A percentile compares a stretch with the other conserved stretches of the same genome.
Evolutionary conservation across 2,329 filamentous ascomycete species (phyloP).

Genomic region (Pyrenophora graminea): DNA sequence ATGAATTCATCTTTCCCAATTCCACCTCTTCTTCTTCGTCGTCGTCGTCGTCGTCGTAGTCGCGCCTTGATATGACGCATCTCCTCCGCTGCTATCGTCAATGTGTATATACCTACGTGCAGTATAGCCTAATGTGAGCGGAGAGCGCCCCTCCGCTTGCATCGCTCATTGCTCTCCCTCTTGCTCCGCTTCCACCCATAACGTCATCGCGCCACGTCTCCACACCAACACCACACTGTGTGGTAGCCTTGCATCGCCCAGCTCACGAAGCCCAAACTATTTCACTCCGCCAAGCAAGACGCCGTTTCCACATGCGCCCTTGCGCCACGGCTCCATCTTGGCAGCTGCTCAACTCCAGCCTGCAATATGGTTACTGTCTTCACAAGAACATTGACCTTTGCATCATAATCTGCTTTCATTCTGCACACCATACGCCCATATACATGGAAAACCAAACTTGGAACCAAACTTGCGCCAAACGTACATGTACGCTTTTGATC

Average conservation of each 20-base stretch:
- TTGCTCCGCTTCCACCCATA: conserved; percentile 2
- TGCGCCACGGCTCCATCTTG: conserved; percentile 1
- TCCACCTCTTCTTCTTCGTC: too few species aligned
- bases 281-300: conserved; percentile 5
- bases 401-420: neutral
- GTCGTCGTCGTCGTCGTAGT: too few species aligned
- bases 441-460: neutral
- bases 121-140: neutral
- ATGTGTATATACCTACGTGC: neutral
- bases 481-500: neutral
- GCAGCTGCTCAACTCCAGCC: neutral
- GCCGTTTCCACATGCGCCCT: neutral
- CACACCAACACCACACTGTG: neutral
- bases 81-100: neutral
- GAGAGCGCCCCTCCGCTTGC: too few species aligned
- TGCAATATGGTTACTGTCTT: neutral
- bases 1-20: too few species aligned
- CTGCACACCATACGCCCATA: neutral
- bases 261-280: neutral
- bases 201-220: conserved; percentile 7
- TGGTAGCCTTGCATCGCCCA: neutral
- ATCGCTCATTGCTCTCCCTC: neutral
- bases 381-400: too few species aligned
- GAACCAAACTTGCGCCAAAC: neutral
- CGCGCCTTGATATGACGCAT: neutral